Evolutionary conservation across 1,284 basidiomycete species (phyloP).

Genomic region (Melampsora americana): DNA sequence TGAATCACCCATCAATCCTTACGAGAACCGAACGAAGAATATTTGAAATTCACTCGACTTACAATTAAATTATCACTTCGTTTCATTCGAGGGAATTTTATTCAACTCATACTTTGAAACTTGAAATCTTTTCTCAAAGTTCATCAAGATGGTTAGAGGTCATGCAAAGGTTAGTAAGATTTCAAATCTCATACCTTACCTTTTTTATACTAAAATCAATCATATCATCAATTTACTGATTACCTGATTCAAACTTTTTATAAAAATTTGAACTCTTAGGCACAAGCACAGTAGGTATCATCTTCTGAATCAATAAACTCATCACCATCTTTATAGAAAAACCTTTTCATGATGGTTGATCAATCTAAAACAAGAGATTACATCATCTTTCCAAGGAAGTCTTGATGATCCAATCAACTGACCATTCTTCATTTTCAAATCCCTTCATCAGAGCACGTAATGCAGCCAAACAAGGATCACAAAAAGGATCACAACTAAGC

Average conservation of each 20-base stretch:
- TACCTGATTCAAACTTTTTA: neutral
- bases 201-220: no score
- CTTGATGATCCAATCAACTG: no score
- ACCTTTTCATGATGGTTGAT: neutral
- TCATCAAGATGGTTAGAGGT: constrained; percentile 33
- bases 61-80: no score
- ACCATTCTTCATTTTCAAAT: no score
- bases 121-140: neutral
- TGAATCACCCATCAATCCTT: no score
- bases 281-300: constrained; percentile 34
- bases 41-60: no score
- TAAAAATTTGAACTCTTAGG: no score
- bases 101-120: neutral
- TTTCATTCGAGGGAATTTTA: no score
- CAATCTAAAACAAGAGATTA: no score
- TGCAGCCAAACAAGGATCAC: constrained; percentile 23
- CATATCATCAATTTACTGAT: neutral
- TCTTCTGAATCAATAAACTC: neutral
- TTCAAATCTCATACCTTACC: neutral
- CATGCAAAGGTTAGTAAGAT: constrained; percentile 25
- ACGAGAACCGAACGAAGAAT: no score
- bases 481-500: constrained; percentile 25
- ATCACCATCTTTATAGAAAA: neutral
- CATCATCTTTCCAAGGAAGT: no score
- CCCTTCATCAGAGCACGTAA: constrained; percentile 12